Evolutionary conservation across 1,284 basidiomycete genomes (phyloP).

Genomic region (Schizophyllum amplum): DNA sequence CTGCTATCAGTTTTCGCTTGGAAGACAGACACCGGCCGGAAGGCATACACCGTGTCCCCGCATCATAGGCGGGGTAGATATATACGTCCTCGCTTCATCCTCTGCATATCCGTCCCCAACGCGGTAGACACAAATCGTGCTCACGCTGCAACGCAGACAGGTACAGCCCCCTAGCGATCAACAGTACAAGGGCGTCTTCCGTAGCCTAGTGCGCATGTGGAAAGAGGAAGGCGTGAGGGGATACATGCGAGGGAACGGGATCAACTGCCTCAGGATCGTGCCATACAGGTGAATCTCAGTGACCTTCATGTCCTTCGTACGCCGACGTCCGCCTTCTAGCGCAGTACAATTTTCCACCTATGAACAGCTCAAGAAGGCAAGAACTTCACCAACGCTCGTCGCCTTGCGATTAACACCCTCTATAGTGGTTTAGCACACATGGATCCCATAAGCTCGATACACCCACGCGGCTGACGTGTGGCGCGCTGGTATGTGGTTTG

Average conservation of each 20-base stretch:
- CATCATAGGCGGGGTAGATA: constrained; percentile 1
- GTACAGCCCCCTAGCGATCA: constrained; percentile 59
- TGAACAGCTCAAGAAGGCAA: constrained; percentile 80
- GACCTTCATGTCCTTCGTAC: background rate
- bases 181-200: constrained; percentile 81
- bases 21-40: no score
- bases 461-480: constrained; percentile 71
- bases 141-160: constrained; percentile 42
- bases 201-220: constrained; percentile 82
- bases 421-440: constrained; percentile 59
- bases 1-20: no score
- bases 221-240: constrained; percentile 87
- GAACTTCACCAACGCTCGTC: constrained; percentile 8
- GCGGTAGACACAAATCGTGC: no score
- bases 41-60: constrained; percentile 2
- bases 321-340: constrained; percentile 17
- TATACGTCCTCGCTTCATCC: no score
- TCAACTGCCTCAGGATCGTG: constrained; percentile 88
- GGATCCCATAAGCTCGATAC: constrained; percentile 76
- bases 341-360: constrained; percentile 92
- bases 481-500: constrained; percentile 79
- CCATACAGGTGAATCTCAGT: constrained; percentile 49
- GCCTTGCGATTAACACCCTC: constrained; percentile 3
- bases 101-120: no score
- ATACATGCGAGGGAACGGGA: constrained; percentile 88